Evolutionary conservation across 257 asterid genomes (phyloP).

Genomic region (Verbena officinalis): DNA sequence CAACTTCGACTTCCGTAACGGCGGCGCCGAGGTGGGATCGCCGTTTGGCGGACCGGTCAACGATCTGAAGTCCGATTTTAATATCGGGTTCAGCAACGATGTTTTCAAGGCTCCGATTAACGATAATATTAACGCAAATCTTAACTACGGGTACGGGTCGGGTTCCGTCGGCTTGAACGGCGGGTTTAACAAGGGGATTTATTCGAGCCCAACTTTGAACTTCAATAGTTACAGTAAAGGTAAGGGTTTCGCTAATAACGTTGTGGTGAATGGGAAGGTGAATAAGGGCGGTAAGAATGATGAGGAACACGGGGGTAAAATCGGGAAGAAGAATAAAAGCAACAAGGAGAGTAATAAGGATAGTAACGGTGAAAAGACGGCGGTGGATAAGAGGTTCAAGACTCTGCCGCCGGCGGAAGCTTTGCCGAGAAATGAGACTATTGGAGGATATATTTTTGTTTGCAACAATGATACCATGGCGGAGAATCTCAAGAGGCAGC

Average conservation of each 20-base stretch:
- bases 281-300: slow-evolving; percentile 50
- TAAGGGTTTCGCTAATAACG: slow-evolving; percentile 45
- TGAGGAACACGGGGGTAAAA: slow-evolving; percentile 54
- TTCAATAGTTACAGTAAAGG: slow-evolving; percentile 46
- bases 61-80: slow-evolving; percentile 49
- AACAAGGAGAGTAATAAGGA: slow-evolving; percentile 51
- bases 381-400: slow-evolving; percentile 89
- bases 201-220: slow-evolving; percentile 48
- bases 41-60: slow-evolving; percentile 25
- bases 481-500: slow-evolving; percentile 90
- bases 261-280: slow-evolving; percentile 50
- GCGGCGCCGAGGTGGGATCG: slow-evolving; percentile 39
- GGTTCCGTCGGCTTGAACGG: slow-evolving; percentile 62
- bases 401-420: slow-evolving; percentile 93
- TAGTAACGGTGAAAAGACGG: slow-evolving; percentile 45
- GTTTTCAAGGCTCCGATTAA: slow-evolving; percentile 55
- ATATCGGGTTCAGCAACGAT: slow-evolving; percentile 45
- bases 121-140: slow-evolving; percentile 15
- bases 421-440: slow-evolving; percentile 88
- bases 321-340: slow-evolving; percentile 68
- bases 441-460: slow-evolving; percentile 95
- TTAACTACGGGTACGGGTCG: slow-evolving; percentile 49
- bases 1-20: slow-evolving; percentile 78
- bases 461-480: slow-evolving; percentile 99
- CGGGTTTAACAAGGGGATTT: slow-evolving; percentile 86